Percentiles rank a stretch among this genome's conserved stretches.
These are phyloP conservation scores for Torulaspora franciscae DNA, from an alignment of 805 yeast species.

Conservation along the genomic window DNA sequence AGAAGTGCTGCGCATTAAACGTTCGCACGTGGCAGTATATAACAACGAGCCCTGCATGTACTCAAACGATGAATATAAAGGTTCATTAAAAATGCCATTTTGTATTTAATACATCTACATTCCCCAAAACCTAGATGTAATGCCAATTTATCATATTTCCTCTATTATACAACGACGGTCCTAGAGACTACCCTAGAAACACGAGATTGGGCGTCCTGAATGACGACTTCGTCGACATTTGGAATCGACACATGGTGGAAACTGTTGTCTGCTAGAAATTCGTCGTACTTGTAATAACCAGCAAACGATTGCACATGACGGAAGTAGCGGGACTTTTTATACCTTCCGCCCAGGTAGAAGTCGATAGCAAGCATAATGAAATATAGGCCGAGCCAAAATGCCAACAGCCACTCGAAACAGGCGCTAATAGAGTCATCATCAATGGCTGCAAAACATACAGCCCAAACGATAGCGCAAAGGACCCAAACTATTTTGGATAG, in stretches of 20 bases:
- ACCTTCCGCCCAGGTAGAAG: conserved; percentile 56
- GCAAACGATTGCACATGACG: conserved; percentile 26
- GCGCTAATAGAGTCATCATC: conserved; percentile 50
- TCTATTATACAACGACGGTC: background rate
- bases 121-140: background rate
- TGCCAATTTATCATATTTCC: background rate
- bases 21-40: conserved; percentile 1
- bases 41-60: too few relatives aligned
- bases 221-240: conserved; percentile 8
- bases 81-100: background rate
- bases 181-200: background rate
- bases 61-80: background rate
- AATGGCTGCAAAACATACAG: conserved; percentile 58
- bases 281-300: conserved; percentile 30
- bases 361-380: conserved; percentile 63
- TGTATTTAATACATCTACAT: background rate
- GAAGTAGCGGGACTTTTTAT: conserved; percentile 29
- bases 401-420: conserved; percentile 76
- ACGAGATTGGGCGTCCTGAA: conserved; percentile 7
- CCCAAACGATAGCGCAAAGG: conserved; percentile 57
- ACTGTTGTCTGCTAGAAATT: conserved; percentile 10
- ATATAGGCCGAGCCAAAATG: conserved; percentile 78
- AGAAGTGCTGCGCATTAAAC: too few relatives aligned
- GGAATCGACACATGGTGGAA: conserved; percentile 10
- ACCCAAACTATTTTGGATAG: conserved; percentile 62